A percentile compares a stretch with the other conserved stretches of the same genome.
Conservation (phyloP, 768 basidiomycete species). For the Cystofilobasidium bisporidii region DNA sequence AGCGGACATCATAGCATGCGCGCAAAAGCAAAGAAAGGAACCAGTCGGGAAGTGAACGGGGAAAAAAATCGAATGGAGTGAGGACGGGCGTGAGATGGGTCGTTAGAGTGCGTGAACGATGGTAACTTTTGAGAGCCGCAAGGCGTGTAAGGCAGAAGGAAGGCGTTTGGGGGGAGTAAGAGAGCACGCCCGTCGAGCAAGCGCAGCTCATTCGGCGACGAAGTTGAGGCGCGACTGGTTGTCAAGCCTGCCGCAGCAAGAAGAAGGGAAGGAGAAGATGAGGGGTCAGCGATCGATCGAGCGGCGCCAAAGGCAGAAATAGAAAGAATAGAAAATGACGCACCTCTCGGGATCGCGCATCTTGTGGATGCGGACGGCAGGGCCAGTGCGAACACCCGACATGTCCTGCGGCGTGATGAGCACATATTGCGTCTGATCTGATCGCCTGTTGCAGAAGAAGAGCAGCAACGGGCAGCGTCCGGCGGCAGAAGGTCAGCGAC, state of each 20-base stretch:
- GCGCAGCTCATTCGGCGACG: background rate
- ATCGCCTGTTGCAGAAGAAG: background rate
- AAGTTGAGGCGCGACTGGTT: conserved; percentile 6
- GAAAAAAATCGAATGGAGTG: no score
- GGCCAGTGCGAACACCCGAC: conserved; percentile 17
- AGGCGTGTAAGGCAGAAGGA: no score
- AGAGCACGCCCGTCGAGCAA: no score
- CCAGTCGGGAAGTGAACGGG: no score
- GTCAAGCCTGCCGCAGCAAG: background rate
- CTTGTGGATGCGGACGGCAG: conserved; percentile 21
- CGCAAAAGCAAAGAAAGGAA: no score
- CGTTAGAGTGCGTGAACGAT: no score
- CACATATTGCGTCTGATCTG: conserved; percentile 10
- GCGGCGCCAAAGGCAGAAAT: background rate
- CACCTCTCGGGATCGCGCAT: conserved; percentile 20
- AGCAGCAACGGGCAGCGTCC: no score
- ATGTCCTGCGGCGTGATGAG: conserved; percentile 29
- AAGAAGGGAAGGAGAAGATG: background rate
- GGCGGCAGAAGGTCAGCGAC: no score
- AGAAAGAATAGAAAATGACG: background rate
- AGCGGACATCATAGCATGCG: no score
- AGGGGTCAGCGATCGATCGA: background rate
- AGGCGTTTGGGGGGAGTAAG: no score
- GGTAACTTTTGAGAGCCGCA: no score
- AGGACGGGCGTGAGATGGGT: no score